Conservation (phyloP, 352 stramenopile genomes). For the Pythium pyrilobum region DNA sequence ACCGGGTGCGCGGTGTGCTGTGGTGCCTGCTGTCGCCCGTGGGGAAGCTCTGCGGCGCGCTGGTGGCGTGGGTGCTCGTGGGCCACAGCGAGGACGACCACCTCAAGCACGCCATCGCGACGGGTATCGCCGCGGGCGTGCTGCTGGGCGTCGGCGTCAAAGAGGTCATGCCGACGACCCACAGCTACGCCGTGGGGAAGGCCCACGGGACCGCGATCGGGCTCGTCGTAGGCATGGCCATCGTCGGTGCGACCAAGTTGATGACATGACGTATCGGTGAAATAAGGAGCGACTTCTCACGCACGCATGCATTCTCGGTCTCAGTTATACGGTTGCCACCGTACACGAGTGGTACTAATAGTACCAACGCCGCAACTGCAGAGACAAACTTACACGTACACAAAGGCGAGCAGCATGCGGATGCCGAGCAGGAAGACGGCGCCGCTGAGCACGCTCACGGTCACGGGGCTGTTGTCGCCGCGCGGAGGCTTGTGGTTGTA, state of each 20-base stretch:
- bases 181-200: constrained; percentile 19
- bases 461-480: constrained; percentile 14
- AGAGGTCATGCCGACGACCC: constrained; percentile 24
- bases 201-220: constrained; percentile 15
- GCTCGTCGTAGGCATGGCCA: constrained; percentile 7
- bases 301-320: too few species aligned
- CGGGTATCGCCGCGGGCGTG: constrained; percentile 12
- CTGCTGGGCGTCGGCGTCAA: constrained; percentile 20
- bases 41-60: constrained; percentile 14
- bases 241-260: constrained; percentile 10
- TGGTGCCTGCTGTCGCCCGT: constrained; percentile 22
- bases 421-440: constrained; percentile 11
- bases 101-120: constrained; percentile 13
- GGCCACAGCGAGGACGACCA: constrained; percentile 1
- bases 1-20: constrained; percentile 12
- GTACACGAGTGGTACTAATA: neutral
- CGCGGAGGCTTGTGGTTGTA: constrained; percentile 20
- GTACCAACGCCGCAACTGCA: neutral
- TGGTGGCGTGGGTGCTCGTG: constrained; percentile 17
- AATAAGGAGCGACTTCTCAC: too few species aligned
- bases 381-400: constrained; percentile 9
- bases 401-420: constrained; percentile 18
- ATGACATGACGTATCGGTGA: neutral
- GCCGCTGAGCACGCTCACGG: constrained; percentile 15
- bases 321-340: too few species aligned